A percentile compares a stretch with the other conserved stretches of the same genome.
Evolutionary conservation across 2,329 filamentous ascomycete species (phyloP).

Genomic region (Harringtonia aguacate): DNA sequence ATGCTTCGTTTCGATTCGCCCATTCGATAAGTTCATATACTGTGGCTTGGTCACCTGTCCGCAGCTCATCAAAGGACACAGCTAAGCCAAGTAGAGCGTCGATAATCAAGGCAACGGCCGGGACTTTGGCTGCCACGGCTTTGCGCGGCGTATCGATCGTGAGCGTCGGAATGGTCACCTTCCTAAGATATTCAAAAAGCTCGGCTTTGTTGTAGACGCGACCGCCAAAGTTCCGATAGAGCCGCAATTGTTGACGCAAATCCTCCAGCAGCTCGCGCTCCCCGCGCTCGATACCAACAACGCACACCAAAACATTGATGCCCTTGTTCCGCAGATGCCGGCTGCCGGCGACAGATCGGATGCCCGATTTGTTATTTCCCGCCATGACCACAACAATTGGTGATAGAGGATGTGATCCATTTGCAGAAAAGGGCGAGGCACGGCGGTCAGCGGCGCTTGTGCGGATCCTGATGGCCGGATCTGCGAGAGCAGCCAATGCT

Average conservation of each 20-base stretch:
- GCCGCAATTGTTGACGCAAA: conserved; percentile 68
- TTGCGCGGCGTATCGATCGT: conserved; percentile 24
- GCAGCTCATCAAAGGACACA: conserved; percentile 78
- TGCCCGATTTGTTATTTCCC: conserved; percentile 87
- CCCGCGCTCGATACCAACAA: conserved; percentile 73
- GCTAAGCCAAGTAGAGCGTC: conserved; percentile 84
- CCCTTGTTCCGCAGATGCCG: conserved; percentile 80
- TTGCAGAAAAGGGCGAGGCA: not conserved
- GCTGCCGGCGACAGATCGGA: conserved; percentile 73
- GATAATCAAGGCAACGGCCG: conserved; percentile 68
- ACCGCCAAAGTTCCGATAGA: conserved; percentile 77
- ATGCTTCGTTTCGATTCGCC: conserved; percentile 79
- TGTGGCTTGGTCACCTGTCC: conserved; percentile 69
- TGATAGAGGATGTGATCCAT: conserved; percentile 7
- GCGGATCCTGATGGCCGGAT: conserved; percentile 47
- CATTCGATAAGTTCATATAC: conserved; percentile 88
- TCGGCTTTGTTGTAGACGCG: conserved; percentile 53
- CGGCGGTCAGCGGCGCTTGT: conserved; percentile 27
- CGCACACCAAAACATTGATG: conserved; percentile 68
- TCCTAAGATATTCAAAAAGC: conserved; percentile 49
- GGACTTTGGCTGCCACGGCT: conserved; percentile 37
- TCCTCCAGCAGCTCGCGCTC: conserved; percentile 73
- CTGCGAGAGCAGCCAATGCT: conserved; percentile 56
- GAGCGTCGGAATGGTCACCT: conserved; percentile 26
- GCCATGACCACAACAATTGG: conserved; percentile 63